phyloP scores from a whole-genome alignment of 176 grass and related monocot genomes.

The Musa acuminata region DNA sequence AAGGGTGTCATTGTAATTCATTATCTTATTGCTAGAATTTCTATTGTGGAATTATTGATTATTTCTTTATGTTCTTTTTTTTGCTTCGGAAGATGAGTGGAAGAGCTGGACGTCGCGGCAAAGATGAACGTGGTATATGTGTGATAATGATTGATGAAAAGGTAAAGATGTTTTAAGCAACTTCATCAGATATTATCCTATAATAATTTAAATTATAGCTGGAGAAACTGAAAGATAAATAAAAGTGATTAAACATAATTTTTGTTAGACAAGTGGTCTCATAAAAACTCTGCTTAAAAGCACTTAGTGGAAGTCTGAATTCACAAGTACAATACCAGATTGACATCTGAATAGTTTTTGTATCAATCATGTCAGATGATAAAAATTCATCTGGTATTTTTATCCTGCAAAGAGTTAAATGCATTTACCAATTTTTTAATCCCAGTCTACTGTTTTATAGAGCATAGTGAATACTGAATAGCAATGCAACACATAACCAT shows the following conservation, averaged over 20 bases:
- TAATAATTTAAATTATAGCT: not conserved
- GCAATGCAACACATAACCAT: not conserved
- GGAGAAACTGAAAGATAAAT: not conserved
- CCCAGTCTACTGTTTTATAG: not conserved
- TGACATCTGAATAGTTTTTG: too few species aligned
- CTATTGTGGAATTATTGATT: not conserved
- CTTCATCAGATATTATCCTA: not conserved
- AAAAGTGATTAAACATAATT: not conserved
- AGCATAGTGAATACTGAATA: slow-evolving; percentile 3
- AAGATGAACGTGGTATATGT: slow-evolving; percentile 93
- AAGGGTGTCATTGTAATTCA: not conserved
- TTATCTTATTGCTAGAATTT: not conserved
- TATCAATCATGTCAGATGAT: too few species aligned
- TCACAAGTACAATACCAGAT: too few species aligned
- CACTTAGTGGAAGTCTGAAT: not conserved
- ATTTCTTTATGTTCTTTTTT: slow-evolving; percentile 22
- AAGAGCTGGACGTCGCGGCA: slow-evolving; percentile 95
- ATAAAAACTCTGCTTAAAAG: not conserved
- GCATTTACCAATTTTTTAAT: too few species aligned
- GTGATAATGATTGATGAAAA: slow-evolving; percentile 97
- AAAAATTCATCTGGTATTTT: too few species aligned
- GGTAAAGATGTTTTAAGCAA: slow-evolving; percentile 28
- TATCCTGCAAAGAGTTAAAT: too few species aligned
- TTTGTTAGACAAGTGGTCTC: not conserved
- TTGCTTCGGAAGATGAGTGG: slow-evolving; percentile 74